Percentiles rank a stretch among this genome's conserved stretches.
Evolutionary conservation across 768 basidiomycete genomes (phyloP).

Genomic region (Termitomyces sp.): DNA sequence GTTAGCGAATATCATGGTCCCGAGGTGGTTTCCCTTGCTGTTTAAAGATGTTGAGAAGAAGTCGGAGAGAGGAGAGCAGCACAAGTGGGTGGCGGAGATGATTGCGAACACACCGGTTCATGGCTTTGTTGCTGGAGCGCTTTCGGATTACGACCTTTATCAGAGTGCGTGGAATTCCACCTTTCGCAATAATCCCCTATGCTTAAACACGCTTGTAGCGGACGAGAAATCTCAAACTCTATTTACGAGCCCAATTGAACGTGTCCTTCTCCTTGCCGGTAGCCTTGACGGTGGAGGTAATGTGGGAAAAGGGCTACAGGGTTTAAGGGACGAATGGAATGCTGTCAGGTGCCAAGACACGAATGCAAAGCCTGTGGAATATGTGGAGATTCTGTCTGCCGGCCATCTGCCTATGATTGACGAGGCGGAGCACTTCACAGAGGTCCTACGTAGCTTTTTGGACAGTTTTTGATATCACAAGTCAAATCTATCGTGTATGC

Average conservation of each 20-base stretch:
- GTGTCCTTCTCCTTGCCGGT: slow-evolving; percentile 41
- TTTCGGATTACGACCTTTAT: slow-evolving; percentile 39
- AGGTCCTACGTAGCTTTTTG: slow-evolving; percentile 26
- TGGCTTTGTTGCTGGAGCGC: slow-evolving; percentile 42
- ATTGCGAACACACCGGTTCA: slow-evolving; percentile 31
- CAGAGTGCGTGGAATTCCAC: slow-evolving; percentile 12
- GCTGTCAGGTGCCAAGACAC: slow-evolving; percentile 1
- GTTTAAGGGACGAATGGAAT: slow-evolving; percentile 24
- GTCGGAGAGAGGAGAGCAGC: slow-evolving; percentile 7
- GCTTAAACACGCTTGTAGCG: background rate
- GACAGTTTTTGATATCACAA: slow-evolving; percentile 4
- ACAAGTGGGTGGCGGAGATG: slow-evolving; percentile 29
- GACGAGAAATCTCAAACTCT: slow-evolving; percentile 14
- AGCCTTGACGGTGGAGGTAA: slow-evolving; percentile 43
- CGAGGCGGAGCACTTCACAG: slow-evolving; percentile 34
- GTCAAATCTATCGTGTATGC: background rate
- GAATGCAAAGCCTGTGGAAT: slow-evolving; percentile 19
- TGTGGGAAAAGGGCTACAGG: slow-evolving; percentile 32
- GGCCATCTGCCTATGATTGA: slow-evolving; percentile 54
- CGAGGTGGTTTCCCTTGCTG: slow-evolving; percentile 43
- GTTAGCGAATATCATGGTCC: slow-evolving; percentile 35
- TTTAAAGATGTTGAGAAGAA: slow-evolving; percentile 21
- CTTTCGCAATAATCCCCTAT: too few species aligned
- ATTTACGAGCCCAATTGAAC: slow-evolving; percentile 19
- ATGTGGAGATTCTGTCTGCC: slow-evolving; percentile 27